phyloP scores from a whole-genome alignment of 2,329 filamentous ascomycete species.

The Claviceps purpurea region DNA sequence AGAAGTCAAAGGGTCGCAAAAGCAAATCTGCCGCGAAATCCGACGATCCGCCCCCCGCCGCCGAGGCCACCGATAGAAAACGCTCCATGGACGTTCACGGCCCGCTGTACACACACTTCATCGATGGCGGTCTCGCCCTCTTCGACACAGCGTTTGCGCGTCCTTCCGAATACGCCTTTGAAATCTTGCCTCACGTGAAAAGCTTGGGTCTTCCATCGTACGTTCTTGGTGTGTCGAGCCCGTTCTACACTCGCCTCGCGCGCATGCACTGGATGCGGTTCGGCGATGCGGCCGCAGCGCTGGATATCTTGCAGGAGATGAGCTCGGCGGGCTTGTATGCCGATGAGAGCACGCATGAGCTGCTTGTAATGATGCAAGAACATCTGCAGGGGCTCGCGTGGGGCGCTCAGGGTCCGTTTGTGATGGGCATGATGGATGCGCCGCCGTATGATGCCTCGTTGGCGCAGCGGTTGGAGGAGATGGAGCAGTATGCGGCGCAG shows the following conservation, averaged over 20 bases:
- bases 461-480: slow-evolving; percentile 15
- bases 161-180: slow-evolving; percentile 45
- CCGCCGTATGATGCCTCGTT: slow-evolving; percentile 20
- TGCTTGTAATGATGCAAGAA: slow-evolving; percentile 18
- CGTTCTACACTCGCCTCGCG: slow-evolving; percentile 56
- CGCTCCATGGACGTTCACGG: slow-evolving; percentile 44
- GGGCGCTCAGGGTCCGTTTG: slow-evolving; percentile 24
- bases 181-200: slow-evolving; percentile 54
- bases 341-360: slow-evolving; percentile 23
- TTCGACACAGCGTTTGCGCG: slow-evolving; percentile 43
- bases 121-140: slow-evolving; percentile 42
- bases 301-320: slow-evolving; percentile 52
- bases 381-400: slow-evolving; percentile 22
- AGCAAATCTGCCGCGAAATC: neutral
- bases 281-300: slow-evolving; percentile 41
- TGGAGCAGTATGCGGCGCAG: slow-evolving; percentile 9
- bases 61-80: slow-evolving; percentile 12
- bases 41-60: slow-evolving; percentile 1
- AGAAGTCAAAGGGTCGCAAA: neutral
- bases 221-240: slow-evolving; percentile 56
- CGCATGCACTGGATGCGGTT: slow-evolving; percentile 47
- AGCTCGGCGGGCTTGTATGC: slow-evolving; percentile 45
- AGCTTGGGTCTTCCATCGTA: slow-evolving; percentile 55
- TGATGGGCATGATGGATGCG: slow-evolving; percentile 24
- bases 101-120: slow-evolving; percentile 48